Conservation (phyloP, 2,329 filamentous ascomycete genomes). For the Pseudopithomyces maydicus region DNA sequence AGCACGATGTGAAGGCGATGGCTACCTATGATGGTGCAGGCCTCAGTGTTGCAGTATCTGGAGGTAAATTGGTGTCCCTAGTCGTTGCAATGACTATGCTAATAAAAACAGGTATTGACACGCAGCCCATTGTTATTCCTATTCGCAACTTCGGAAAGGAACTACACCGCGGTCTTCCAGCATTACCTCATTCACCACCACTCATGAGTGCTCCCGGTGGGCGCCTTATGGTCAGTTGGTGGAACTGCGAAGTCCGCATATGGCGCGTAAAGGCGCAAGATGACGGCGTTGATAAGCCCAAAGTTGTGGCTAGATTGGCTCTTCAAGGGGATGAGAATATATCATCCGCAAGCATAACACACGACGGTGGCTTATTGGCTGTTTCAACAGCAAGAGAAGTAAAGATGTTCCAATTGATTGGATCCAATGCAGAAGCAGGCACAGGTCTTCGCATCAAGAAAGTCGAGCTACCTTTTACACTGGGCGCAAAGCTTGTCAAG, state of each 20-base stretch:
- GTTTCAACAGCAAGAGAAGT: slow-evolving; percentile 75
- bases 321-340: slow-evolving; percentile 76
- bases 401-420: slow-evolving; percentile 75
- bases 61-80: slow-evolving; percentile 64
- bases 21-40: slow-evolving; percentile 83
- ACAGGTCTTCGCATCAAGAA: slow-evolving; percentile 73
- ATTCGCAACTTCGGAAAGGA: slow-evolving; percentile 78
- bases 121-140: slow-evolving; percentile 80
- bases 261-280: slow-evolving; percentile 68
- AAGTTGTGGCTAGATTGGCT: slow-evolving; percentile 46
- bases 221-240: slow-evolving; percentile 86
- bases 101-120: slow-evolving; percentile 73
- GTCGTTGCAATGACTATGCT: slow-evolving; percentile 29
- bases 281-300: slow-evolving; percentile 50
- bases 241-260: slow-evolving; percentile 84
- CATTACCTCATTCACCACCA: slow-evolving; percentile 78
- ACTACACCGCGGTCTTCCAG: slow-evolving; percentile 80
- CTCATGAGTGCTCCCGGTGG: slow-evolving; percentile 73
- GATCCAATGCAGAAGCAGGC: slow-evolving; percentile 56
- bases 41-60: slow-evolving; percentile 87
- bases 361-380: slow-evolving; percentile 74
- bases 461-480: slow-evolving; percentile 64
- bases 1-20: slow-evolving; percentile 94
- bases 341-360: slow-evolving; percentile 72
- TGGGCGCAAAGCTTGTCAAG: slow-evolving; percentile 73